Base-by-base conservation (phyloP, 2,329 filamentous ascomycete genomes). In the Colletotrichum noveboracense region DNA sequence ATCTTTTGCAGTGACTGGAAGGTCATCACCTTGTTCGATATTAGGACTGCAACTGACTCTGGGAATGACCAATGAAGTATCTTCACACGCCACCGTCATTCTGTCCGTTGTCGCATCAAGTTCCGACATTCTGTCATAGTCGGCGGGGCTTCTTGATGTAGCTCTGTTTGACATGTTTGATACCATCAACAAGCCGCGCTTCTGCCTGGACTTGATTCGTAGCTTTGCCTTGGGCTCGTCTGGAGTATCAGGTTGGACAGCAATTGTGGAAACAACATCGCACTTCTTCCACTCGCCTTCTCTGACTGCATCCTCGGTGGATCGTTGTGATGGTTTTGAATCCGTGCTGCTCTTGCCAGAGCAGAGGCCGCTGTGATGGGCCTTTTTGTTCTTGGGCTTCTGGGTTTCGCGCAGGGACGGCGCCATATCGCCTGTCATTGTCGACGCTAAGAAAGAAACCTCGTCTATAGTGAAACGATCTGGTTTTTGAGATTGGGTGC, bases 131-230 rank as follows among this genome's bases (percentile, higher is more conserved):
- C 64, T n/a, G 12, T 14, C 8, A 32, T 14, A 24, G 18, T 38
- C 48, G 43, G 16, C 6, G 18, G 34, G 28, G 24, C 58, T 76
- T 24, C 18, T 72, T 10, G 70, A 12, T 7, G 10, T 24, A 14
- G 79, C 77, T 69, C 80, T 83, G 67, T 88, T 86, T 2, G 86
- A 83, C 6, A 89, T 68, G 68, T 88, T 86, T 2, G 86, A 83
- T 6, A 89, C 68, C 81, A 90, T 84, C 58, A 90, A 78, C 9
- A 91, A 78, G 3, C 89, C 89, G 68, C 88, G 85, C 74, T 86
- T 88, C 74, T 86, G 86, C 72, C 86, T 84, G 21, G 87, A 82
- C 75, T 84, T 87, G 67, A 90, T 88, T 9, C 86, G 85, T 43
- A 90, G 80, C 76, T 88, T 86, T 21, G 87, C 87, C 64, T 85